Conservation (phyloP, 1,284 basidiomycete genomes). For the Cryptococcus sp. region DNA sequence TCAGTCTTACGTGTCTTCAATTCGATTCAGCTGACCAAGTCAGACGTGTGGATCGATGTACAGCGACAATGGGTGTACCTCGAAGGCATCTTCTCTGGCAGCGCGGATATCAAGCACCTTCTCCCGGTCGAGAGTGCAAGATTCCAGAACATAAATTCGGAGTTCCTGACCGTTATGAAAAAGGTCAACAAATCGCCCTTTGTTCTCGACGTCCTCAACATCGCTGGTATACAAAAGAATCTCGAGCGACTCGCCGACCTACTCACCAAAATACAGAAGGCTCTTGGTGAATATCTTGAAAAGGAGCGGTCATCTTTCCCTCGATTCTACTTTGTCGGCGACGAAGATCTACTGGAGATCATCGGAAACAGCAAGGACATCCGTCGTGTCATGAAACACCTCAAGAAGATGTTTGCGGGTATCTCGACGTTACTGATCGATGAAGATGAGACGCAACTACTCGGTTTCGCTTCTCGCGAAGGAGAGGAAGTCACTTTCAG, state of each 20-base stretch:
- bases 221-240: slow-evolving; percentile 92
- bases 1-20: slow-evolving; percentile 26
- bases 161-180: slow-evolving; percentile 98
- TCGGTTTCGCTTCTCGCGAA: slow-evolving; percentile 85
- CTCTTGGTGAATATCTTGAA: slow-evolving; percentile 97
- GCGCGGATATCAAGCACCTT: slow-evolving; percentile 96
- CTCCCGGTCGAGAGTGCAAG: slow-evolving; percentile 94
- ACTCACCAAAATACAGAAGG: slow-evolving; percentile 98
- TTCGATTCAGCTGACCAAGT: slow-evolving; percentile 52
- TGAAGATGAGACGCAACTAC: slow-evolving; percentile 69
- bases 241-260: slow-evolving; percentile 94
- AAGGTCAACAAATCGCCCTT: slow-evolving; percentile 99
- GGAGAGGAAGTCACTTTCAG: slow-evolving; percentile 88
- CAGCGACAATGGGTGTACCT: slow-evolving; percentile 99
- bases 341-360: slow-evolving; percentile 97
- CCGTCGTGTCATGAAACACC: slow-evolving; percentile 92
- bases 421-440: slow-evolving; percentile 86
- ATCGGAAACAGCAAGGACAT: slow-evolving; percentile 99
- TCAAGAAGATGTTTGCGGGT: slow-evolving; percentile 99
- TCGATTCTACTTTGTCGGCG: slow-evolving; percentile 99
- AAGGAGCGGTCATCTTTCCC: slow-evolving; percentile 96
- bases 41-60: slow-evolving; percentile 90
- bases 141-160: slow-evolving; percentile 98
- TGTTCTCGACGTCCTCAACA: slow-evolving; percentile 94
- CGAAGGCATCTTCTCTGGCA: slow-evolving; percentile 98